These are phyloP conservation scores for Candida khao-thaluensis DNA, from an alignment of 805 yeast species.

Conservation along the genomic window DNA sequence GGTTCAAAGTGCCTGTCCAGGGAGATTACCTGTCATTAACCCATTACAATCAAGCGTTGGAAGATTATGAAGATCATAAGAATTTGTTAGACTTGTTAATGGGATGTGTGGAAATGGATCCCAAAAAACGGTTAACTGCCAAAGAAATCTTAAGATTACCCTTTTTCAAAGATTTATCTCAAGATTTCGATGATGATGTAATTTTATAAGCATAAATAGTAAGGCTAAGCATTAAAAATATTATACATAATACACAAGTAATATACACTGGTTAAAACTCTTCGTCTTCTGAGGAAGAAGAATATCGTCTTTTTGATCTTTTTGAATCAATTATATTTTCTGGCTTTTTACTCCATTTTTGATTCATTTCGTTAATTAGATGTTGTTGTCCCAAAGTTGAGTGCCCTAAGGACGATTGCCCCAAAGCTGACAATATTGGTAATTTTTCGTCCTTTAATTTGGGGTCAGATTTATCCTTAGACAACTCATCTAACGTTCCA, in stretches of 20 bases:
- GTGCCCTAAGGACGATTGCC: constrained; percentile 13
- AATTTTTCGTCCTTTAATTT: constrained; percentile 11
- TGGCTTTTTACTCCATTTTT: constrained; percentile 39
- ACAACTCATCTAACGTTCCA: not conserved
- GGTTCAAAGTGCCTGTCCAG: constrained; percentile 24
- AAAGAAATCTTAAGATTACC: constrained; percentile 54
- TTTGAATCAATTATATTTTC: constrained; percentile 5
- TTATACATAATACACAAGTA: constrained; percentile 4
- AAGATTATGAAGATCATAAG: constrained; percentile 39
- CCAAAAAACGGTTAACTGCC: constrained; percentile 55
- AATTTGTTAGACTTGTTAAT: constrained; percentile 56
- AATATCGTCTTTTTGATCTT: constrained; percentile 11
- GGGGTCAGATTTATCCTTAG: not conserved
- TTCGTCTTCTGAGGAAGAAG: constrained; percentile 11
- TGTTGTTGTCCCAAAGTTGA: constrained; percentile 31
- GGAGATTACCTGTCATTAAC: constrained; percentile 7
- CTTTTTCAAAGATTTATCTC: constrained; percentile 53
- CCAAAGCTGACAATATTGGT: constrained; percentile 20
- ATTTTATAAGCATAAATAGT: constrained; percentile 6
- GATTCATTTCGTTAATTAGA: constrained; percentile 34
- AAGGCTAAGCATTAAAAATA: not conserved
- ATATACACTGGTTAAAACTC: constrained; percentile 3
- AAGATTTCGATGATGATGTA: constrained; percentile 34
- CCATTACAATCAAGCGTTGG: constrained; percentile 17
- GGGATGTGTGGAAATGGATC: constrained; percentile 58